These are phyloP conservation scores for Protomyces lactucae-debilis DNA, from an alignment of 1,139 yeast genomes.

Conservation along the genomic window DNA sequence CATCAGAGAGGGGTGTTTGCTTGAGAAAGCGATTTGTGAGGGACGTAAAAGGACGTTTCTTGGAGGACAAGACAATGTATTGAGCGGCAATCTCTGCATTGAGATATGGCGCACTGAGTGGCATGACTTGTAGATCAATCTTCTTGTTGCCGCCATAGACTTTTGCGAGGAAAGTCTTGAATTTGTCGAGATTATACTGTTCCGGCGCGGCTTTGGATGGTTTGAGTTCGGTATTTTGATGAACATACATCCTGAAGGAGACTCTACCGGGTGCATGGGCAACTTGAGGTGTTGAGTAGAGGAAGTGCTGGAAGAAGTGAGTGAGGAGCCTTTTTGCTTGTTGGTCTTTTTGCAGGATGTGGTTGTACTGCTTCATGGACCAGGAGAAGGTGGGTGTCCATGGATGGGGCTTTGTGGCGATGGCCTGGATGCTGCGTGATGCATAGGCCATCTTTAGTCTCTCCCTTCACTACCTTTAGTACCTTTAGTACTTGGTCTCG, in stretches of 20 bases:
- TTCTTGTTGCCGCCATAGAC: slow-evolving; percentile 17
- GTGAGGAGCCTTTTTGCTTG: slow-evolving; percentile 21
- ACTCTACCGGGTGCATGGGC: slow-evolving; percentile 19
- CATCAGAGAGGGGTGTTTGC: slow-evolving; percentile 15
- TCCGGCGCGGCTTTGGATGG: slow-evolving; percentile 12
- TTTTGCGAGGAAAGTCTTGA: slow-evolving; percentile 8
- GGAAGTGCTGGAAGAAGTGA: slow-evolving; percentile 23
- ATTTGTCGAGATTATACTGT: slow-evolving; percentile 21
- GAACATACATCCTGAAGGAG: slow-evolving; percentile 14
- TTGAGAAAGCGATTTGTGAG: slow-evolving; percentile 20
- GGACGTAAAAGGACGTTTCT: slow-evolving; percentile 15
- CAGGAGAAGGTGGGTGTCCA: slow-evolving; percentile 23
- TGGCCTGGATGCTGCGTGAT: slow-evolving; percentile 17
- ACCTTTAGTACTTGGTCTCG: too few species aligned
- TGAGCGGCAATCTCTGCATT: slow-evolving; percentile 26
- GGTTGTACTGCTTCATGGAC: slow-evolving; percentile 11
- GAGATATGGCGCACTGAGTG: slow-evolving; percentile 25
- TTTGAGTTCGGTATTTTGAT: slow-evolving; percentile 16
- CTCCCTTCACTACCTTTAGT: too few species aligned
- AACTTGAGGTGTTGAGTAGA: slow-evolving; percentile 23
- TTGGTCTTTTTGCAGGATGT: slow-evolving; percentile 18
- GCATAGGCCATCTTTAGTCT: slow-evolving; percentile 7
- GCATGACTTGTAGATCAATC: slow-evolving; percentile 18
- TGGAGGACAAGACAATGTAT: slow-evolving; percentile 18
- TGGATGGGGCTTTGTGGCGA: slow-evolving; percentile 20